Base-by-base conservation (phyloP, 768 basidiomycete genomes). In the Boletus rubroflammeus region DNA sequence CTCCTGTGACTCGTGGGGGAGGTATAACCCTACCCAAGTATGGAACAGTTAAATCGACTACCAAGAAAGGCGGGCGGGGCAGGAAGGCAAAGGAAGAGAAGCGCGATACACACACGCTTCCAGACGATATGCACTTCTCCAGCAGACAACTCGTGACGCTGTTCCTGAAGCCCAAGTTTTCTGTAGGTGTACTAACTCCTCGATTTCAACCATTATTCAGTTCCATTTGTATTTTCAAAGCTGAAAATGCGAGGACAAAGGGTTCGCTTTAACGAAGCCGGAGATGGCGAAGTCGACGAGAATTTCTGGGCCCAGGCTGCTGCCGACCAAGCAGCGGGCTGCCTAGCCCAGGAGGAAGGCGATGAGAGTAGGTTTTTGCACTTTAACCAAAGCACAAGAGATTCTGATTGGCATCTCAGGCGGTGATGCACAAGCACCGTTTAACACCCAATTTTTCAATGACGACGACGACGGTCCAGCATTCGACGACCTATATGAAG, bases 91-190 rank as follows among this genome's bases (percentile, higher is more conserved):
- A 72, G 42, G 74, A 77, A 51, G 85, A 85, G 64, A 90, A 85
- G 67, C 80, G 82, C 25, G 83, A 86, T 55, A 83, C 88, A 47
- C 86, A 91, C 60, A 80, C 83, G 8, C 75, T 98, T 41, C 97
- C 97, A 1, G 94, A 98, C 62, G 97, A 99, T 67, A 95, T 96
- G 88, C 95, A 98, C 70, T 99, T 99, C 70, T 89, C 89, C 28
- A 92, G 87, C 65, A 78, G 85, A 59, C 90, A 97, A 62, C 79
- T 99, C 13, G 82, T 99, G 19, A 87, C 93, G 7, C 71, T 99
- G 47, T 99, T 98, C 78, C 71, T 97, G 66, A 99, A 99, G 72
- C 96, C 96, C 34, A 93, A 93, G 68, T 98, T 95, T 67, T 85
- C 86, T 51, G 93, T 98, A 67, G 45, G 89, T 74, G 15, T 36